Conservation (phyloP, 2,329 filamentous ascomycete species). For the Trichoderma sp. region DNA sequence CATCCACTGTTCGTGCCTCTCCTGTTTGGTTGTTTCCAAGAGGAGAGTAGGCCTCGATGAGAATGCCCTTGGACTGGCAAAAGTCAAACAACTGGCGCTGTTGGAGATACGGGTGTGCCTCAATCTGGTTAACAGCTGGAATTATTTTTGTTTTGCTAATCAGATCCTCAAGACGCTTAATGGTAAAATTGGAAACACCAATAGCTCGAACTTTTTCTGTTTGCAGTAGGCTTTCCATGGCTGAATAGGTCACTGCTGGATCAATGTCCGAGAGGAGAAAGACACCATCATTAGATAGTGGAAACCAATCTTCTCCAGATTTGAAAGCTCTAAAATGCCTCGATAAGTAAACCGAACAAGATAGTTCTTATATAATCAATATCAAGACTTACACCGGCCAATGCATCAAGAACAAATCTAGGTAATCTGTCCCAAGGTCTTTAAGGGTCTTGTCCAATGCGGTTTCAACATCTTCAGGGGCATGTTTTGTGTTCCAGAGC, state of each 20-base stretch:
- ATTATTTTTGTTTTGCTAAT: conserved; percentile 60
- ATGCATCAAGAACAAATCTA: conserved; percentile 71
- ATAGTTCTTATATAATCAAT: not conserved
- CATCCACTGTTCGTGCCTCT: not conserved
- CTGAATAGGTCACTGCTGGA: conserved; percentile 34
- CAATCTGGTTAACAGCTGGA: conserved; percentile 78
- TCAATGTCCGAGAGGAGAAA: not conserved
- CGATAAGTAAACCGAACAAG: conserved; percentile 44
- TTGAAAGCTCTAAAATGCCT: conserved; percentile 75
- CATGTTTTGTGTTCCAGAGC: conserved; percentile 75
- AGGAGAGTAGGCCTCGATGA: conserved; percentile 68
- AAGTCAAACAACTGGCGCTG: conserved; percentile 74
- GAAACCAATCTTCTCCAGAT: conserved; percentile 71
- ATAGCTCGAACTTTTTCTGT: conserved; percentile 76
- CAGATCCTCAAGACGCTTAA: conserved; percentile 75
- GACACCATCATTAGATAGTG: not conserved
- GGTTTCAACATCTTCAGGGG: conserved; percentile 57
- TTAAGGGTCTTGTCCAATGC: conserved; percentile 59
- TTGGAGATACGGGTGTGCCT: conserved; percentile 77
- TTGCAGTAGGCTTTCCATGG: conserved; percentile 69
- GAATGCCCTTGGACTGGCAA: conserved; percentile 70
- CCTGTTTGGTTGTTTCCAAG: conserved; percentile 66
- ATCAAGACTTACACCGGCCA: conserved; percentile 50
- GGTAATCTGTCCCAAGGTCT: conserved; percentile 62
- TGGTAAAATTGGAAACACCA: conserved; percentile 83